Conservation (phyloP, 1,284 basidiomycete genomes). For the Pisolithus thermaeus region DNA sequence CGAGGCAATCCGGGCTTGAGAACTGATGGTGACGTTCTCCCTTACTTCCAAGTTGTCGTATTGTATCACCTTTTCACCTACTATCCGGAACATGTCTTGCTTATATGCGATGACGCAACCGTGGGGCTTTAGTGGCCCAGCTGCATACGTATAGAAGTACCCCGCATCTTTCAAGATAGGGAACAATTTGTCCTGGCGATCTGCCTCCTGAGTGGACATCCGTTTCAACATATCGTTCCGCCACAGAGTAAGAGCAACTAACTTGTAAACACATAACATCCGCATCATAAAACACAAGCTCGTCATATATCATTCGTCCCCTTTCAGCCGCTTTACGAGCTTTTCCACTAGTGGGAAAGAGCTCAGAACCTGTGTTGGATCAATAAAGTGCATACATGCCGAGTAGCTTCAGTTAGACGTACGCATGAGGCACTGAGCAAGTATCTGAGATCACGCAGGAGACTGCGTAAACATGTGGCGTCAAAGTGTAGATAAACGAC, state of each 20-base stretch:
- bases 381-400: neutral
- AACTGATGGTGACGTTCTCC: conserved; percentile 27
- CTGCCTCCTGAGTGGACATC: conserved; percentile 57
- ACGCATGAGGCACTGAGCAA: conserved; percentile 77
- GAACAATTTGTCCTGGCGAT: conserved; percentile 59
- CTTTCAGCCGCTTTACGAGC: conserved; percentile 72
- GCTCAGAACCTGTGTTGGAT: conserved; percentile 57
- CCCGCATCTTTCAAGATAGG: conserved; percentile 55
- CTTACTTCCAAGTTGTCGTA: conserved; percentile 65
- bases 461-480: conserved; percentile 7
- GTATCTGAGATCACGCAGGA: conserved; percentile 40
- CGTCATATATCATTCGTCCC: conserved; percentile 68
- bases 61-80: conserved; percentile 43
- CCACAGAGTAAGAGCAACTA: conserved; percentile 11
- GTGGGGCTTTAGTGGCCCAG: conserved; percentile 71
- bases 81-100: conserved; percentile 41
- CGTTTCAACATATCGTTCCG: neutral
- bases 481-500: neutral
- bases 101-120: conserved; percentile 79
- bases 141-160: conserved; percentile 56
- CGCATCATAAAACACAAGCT: conserved; percentile 60
- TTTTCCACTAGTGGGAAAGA: conserved; percentile 75
- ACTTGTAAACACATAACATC: conserved; percentile 86
- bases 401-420: conserved; percentile 29
- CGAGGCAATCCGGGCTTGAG: conserved; percentile 42